Conservation (phyloP, 2,329 filamentous ascomycete genomes). For the Beauveria sp. region DNA sequence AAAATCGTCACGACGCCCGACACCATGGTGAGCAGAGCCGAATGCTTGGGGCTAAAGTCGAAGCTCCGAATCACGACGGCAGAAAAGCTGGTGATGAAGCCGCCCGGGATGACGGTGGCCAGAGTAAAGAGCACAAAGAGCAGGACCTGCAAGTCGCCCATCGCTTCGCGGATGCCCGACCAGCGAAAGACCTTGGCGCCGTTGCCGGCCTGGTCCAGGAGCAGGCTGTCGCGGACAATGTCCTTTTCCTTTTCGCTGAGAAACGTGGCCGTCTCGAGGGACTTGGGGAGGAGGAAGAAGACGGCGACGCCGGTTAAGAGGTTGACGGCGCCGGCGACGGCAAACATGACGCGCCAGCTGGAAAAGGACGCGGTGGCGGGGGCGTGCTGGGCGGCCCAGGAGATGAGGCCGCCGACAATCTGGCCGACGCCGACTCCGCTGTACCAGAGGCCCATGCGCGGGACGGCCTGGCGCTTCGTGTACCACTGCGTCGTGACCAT, state of each 20-base stretch:
- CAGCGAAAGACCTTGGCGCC: slow-evolving; percentile 33
- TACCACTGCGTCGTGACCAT: slow-evolving; percentile 38
- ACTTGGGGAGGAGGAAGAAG: slow-evolving; percentile 31
- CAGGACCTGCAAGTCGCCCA: slow-evolving; percentile 35
- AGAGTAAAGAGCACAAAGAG: slow-evolving; percentile 25
- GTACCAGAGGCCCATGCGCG: slow-evolving; percentile 33
- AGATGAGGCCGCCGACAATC: slow-evolving; percentile 36
- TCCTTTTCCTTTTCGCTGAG: slow-evolving; percentile 17
- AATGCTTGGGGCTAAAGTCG: slow-evolving; percentile 24
- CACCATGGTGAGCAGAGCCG: slow-evolving; percentile 39
- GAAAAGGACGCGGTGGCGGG: slow-evolving; percentile 18
- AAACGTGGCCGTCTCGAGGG: slow-evolving; percentile 15
- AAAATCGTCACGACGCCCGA: slow-evolving; percentile 16
- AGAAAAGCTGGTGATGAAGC: slow-evolving; percentile 26
- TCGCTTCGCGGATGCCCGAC: slow-evolving; percentile 32
- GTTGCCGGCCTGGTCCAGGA: slow-evolving; percentile 34
- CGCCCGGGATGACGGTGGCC: slow-evolving; percentile 20
- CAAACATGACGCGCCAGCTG: slow-evolving; percentile 47
- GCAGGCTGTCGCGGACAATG: slow-evolving; percentile 53
- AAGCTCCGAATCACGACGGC: slow-evolving; percentile 30
- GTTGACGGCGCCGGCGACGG: slow-evolving; percentile 39
- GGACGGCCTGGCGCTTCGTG: slow-evolving; percentile 35
- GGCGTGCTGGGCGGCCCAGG: slow-evolving; percentile 46
- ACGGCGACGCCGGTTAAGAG: slow-evolving; percentile 37
- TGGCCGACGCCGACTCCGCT: slow-evolving; percentile 23